A percentile compares a stretch with the other conserved stretches of the same genome.
phyloP scores from a whole-genome alignment of 1,139 yeast species.

The Zygosaccharomyces sapae region DNA sequence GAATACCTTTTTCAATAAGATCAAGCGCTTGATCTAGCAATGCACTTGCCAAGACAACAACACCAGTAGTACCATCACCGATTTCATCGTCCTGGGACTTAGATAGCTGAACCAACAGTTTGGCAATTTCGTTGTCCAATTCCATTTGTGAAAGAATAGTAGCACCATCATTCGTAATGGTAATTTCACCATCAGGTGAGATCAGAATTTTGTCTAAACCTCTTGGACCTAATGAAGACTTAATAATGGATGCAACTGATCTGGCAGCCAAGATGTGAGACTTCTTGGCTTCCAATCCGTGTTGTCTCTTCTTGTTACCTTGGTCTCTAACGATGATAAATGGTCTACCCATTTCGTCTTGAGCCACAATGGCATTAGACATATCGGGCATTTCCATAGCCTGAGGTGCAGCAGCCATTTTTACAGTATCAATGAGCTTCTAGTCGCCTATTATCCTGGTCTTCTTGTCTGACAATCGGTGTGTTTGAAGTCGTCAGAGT shows the following conservation, averaged over 20 bases:
- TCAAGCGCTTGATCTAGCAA: slow-evolving; percentile 91
- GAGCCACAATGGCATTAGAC: slow-evolving; percentile 97
- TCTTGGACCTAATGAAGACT: slow-evolving; percentile 92
- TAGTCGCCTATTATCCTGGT: not conserved
- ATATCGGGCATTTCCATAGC: slow-evolving; percentile 82
- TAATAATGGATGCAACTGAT: slow-evolving; percentile 87
- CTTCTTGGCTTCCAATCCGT: slow-evolving; percentile 93
- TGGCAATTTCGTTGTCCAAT: slow-evolving; percentile 92
- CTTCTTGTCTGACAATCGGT: not conserved
- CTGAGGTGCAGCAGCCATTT: slow-evolving; percentile 36
- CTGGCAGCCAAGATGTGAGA: slow-evolving; percentile 94
- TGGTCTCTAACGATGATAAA: slow-evolving; percentile 96
- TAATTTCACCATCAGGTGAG: slow-evolving; percentile 93
- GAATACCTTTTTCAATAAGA: slow-evolving; percentile 93
- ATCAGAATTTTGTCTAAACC: slow-evolving; percentile 96
- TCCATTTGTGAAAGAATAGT: slow-evolving; percentile 96
- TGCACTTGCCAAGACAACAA: slow-evolving; percentile 93
- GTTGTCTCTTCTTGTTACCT: slow-evolving; percentile 86
- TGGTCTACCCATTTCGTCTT: slow-evolving; percentile 99
- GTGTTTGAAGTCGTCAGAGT: not conserved
- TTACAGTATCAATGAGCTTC: not conserved
- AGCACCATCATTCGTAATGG: slow-evolving; percentile 98
- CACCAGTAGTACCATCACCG: slow-evolving; percentile 99
- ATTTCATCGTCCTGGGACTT: slow-evolving; percentile 97
- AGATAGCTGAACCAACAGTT: slow-evolving; percentile 86